Conservation (phyloP, 2,329 filamentous ascomycete species). For the Lachnellula hyalina region DNA sequence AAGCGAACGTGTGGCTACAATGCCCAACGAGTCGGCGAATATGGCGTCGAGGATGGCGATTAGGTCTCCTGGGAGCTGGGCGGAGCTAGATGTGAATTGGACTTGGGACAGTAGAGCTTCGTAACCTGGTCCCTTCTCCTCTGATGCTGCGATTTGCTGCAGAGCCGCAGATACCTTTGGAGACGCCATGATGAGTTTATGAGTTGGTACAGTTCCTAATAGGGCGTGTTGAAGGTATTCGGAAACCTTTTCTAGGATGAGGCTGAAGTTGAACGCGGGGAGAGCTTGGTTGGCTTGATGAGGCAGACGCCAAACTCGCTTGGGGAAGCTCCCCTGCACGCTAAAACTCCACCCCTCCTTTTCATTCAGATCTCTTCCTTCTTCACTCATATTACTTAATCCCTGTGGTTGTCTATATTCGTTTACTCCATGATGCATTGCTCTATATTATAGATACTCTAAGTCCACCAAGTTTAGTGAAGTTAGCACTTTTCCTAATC, state of each 20-base stretch:
- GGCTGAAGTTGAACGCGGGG: slow-evolving; percentile 19
- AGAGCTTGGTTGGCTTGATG: slow-evolving; percentile 4
- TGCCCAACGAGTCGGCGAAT: slow-evolving; percentile 29
- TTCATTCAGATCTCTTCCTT: neutral
- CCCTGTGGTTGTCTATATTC: too few species aligned
- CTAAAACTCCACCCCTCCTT: slow-evolving; percentile 18
- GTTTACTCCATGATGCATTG: too few species aligned
- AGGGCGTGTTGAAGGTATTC: neutral
- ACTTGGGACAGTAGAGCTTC: slow-evolving; percentile 42
- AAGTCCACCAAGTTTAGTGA: too few species aligned
- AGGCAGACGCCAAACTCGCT: slow-evolving; percentile 2
- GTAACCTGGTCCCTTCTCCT: slow-evolving; percentile 43
- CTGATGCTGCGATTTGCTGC: slow-evolving; percentile 34
- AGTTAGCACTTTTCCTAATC: too few species aligned
- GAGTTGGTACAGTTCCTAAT: neutral
- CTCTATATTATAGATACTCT: too few species aligned
- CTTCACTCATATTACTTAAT: too few species aligned
- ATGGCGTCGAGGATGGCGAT: slow-evolving; percentile 30
- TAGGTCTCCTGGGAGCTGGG: slow-evolving; percentile 23
- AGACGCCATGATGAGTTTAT: slow-evolving; percentile 25
- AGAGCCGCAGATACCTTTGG: slow-evolving; percentile 41
- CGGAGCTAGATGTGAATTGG: slow-evolving; percentile 16
- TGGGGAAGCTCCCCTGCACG: neutral
- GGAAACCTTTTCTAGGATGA: slow-evolving; percentile 6
- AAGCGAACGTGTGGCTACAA: slow-evolving; percentile 29